phyloP scores from a whole-genome alignment of 768 basidiomycete genomes.

The Naematelia aurantialba region DNA sequence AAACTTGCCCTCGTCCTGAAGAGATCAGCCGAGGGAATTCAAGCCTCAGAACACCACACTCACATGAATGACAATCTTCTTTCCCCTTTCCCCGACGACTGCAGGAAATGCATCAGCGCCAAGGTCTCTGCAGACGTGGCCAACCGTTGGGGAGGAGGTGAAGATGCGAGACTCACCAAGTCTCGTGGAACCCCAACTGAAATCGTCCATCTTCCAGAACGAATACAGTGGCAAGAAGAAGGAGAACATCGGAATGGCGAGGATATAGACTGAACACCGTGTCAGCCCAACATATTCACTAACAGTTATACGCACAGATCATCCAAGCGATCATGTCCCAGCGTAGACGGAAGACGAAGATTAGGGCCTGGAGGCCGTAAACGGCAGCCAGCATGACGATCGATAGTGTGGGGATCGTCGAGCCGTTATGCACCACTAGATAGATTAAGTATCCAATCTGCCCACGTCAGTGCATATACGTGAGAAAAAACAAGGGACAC shows the following conservation, averaged over 20 bases:
- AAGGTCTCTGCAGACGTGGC: slow-evolving; percentile 76
- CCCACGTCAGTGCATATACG: slow-evolving; percentile 8
- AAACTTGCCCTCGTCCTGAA: slow-evolving; percentile 93
- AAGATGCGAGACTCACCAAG: slow-evolving; percentile 14
- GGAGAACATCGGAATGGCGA: slow-evolving; percentile 89
- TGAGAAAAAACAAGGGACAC: too few relatives aligned
- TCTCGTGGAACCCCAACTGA: slow-evolving; percentile 59
- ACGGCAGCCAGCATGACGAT: slow-evolving; percentile 90
- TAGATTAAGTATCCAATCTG: slow-evolving; percentile 87
- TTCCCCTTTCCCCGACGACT: slow-evolving; percentile 88
- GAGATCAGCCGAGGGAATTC: background rate
- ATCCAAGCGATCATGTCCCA: slow-evolving; percentile 87
- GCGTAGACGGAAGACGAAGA: slow-evolving; percentile 86
- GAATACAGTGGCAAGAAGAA: slow-evolving; percentile 90
- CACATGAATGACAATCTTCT: slow-evolving; percentile 92
- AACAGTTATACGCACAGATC: slow-evolving; percentile 35
- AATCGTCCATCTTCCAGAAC: slow-evolving; percentile 98
- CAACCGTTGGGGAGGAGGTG: background rate
- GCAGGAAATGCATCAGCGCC: slow-evolving; percentile 54
- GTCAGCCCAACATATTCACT: background rate
- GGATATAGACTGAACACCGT: slow-evolving; percentile 71
- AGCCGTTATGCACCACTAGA: slow-evolving; percentile 64
- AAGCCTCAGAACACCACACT: slow-evolving; percentile 45
- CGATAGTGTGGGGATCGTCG: slow-evolving; percentile 71
- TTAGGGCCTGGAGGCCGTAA: slow-evolving; percentile 88